These are phyloP conservation scores for Curvularia hawaiiensis DNA, from an alignment of 2,329 filamentous ascomycete species.

Conservation along the genomic window DNA sequence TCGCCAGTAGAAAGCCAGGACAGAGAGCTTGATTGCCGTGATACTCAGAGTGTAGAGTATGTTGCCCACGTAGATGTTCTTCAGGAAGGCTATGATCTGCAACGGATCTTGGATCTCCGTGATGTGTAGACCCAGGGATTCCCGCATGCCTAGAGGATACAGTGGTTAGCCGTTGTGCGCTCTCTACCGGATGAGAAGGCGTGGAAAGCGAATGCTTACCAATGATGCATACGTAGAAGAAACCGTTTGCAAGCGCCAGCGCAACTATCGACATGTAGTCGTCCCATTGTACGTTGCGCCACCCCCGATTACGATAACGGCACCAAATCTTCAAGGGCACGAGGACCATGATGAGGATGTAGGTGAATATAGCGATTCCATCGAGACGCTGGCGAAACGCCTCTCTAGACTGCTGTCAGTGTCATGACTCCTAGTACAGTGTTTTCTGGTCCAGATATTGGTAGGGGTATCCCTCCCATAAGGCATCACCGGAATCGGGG, in stretches of 20 bases:
- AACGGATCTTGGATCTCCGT: constrained; percentile 10
- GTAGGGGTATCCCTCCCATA: constrained; percentile 2
- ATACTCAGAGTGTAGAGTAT: constrained; percentile 27
- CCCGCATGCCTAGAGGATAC: constrained; percentile 21
- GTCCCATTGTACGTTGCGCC: constrained; percentile 28
- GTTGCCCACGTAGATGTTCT: constrained; percentile 25
- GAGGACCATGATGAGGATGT: constrained; percentile 27
- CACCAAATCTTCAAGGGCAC: constrained; percentile 34
- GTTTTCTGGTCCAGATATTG: constrained; percentile 7
- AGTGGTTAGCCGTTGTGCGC: not conserved
- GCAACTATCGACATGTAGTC: constrained; percentile 26
- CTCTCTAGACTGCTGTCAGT: constrained; percentile 6
- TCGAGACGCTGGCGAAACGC: constrained; percentile 25
- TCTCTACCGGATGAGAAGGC: not conserved
- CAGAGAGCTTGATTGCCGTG: constrained; percentile 28
- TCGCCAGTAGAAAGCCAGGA: constrained; percentile 35
- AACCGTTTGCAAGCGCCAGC: constrained; percentile 22
- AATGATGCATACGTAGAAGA: constrained; percentile 27
- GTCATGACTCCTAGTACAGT: not conserved
- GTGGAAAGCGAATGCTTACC: constrained; percentile 15
- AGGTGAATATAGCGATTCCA: constrained; percentile 29
- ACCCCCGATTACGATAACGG: constrained; percentile 26
- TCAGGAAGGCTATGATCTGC: constrained; percentile 21
- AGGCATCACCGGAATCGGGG: not conserved
- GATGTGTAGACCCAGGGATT: constrained; percentile 20